Percentiles rank a stretch among this genome's conserved stretches.
Evolutionary conservation across 2,329 filamentous ascomycete species (phyloP).

Genomic region (Ceratocystis huliohia): DNA sequence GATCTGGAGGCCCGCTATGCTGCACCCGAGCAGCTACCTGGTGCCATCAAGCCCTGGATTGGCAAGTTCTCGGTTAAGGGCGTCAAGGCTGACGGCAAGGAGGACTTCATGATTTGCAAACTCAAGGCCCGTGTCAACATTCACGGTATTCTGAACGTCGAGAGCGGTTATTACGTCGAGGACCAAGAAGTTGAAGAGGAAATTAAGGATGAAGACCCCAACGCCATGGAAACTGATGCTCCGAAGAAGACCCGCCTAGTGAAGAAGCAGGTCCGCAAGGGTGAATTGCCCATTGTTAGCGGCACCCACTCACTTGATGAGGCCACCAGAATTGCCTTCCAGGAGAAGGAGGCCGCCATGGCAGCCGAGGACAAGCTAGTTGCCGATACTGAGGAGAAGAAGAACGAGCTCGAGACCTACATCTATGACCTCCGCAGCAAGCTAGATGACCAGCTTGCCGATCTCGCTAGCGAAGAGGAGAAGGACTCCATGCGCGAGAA

Average conservation of each 20-base stretch:
- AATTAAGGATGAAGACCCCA: constrained; percentile 53
- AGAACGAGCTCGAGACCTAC: constrained; percentile 97
- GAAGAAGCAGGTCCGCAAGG: constrained; percentile 98
- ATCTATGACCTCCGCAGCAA: constrained; percentile 96
- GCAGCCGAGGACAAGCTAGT: constrained; percentile 98
- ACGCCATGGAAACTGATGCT: constrained; percentile 29
- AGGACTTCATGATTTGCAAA: constrained; percentile 99
- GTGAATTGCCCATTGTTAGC: constrained; percentile 75
- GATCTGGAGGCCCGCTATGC: constrained; percentile 91
- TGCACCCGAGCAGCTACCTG: constrained; percentile 72
- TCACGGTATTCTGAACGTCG: constrained; percentile 89
- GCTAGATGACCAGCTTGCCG: constrained; percentile 80
- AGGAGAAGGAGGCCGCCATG: constrained; percentile 81
- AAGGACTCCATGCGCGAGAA: constrained; percentile 75
- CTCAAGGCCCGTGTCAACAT: constrained; percentile 94
- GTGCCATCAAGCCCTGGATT: constrained; percentile 88
- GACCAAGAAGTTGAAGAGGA: constrained; percentile 96
- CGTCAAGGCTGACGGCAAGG: constrained; percentile 82
- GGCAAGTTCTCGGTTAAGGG: constrained; percentile 96
- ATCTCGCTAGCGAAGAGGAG: constrained; percentile 83
- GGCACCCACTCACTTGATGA: constrained; percentile 71
- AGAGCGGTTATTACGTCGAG: constrained; percentile 95
- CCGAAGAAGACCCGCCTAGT: constrained; percentile 82
- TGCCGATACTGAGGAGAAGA: constrained; percentile 96
- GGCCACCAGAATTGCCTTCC: constrained; percentile 48